Conservation (phyloP, 2,329 filamentous ascomycete species). For the Penicillium fuscoglaucum region DNA sequence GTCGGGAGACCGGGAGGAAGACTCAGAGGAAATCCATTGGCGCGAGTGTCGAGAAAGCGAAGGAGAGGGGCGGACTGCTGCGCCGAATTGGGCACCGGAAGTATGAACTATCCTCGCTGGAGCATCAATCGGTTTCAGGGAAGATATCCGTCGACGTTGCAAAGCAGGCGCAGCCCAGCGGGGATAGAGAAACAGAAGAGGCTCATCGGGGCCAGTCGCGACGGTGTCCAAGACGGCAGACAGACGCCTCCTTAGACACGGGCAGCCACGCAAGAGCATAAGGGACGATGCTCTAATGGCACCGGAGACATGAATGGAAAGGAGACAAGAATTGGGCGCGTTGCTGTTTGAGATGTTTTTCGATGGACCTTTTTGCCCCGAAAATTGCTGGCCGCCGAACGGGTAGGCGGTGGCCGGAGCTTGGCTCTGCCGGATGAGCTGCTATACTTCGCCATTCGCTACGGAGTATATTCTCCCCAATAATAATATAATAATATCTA, state of each 20-base stretch:
- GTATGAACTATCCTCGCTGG: background rate
- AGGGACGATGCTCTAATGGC: slow-evolving; percentile 19
- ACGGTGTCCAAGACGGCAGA: slow-evolving; percentile 39
- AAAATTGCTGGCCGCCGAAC: slow-evolving; percentile 25
- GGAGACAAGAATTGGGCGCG: slow-evolving; percentile 2
- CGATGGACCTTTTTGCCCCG: slow-evolving; percentile 17
- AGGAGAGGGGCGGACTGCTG: slow-evolving; percentile 1
- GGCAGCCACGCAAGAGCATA: slow-evolving; percentile 48
- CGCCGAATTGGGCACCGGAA: background rate
- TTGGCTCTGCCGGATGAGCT: slow-evolving; percentile 5
- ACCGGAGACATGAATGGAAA: slow-evolving; percentile 21
- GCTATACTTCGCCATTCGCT: background rate
- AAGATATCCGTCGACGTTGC: slow-evolving; percentile 23
- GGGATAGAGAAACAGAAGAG: slow-evolving; percentile 49
- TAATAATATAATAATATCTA: background rate
- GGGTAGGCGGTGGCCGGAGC: slow-evolving; percentile 27
- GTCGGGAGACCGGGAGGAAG: background rate
- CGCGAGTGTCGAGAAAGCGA: slow-evolving; percentile 16
- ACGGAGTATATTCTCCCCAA: background rate
- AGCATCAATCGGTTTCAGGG: slow-evolving; percentile 13
- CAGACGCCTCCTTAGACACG: slow-evolving; percentile 43
- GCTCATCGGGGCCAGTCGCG: slow-evolving; percentile 42
- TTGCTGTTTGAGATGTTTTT: slow-evolving; percentile 7
- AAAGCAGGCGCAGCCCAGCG: slow-evolving; percentile 38
- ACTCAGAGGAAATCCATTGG: slow-evolving; percentile 27